phyloP scores from a whole-genome alignment of 78 protist species.

The Mastigamoeba balamuthi region DNA sequence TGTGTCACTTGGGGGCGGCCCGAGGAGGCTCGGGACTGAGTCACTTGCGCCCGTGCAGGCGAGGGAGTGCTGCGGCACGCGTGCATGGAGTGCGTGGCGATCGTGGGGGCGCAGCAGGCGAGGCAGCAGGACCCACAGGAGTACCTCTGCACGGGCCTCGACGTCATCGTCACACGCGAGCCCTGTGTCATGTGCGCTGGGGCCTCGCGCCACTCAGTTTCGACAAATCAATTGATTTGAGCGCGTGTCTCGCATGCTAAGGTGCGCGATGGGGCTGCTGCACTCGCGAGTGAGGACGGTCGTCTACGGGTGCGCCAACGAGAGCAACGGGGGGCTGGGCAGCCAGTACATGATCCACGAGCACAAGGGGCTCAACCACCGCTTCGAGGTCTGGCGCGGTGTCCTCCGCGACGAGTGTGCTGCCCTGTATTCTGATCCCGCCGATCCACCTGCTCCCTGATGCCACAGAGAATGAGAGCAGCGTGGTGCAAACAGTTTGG shows the following conservation, averaged over 20 bases:
- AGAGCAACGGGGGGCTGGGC: neutral
- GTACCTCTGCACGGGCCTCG: slow-evolving; percentile 12
- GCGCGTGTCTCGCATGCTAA: neutral
- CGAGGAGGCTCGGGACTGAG: too few relatives aligned
- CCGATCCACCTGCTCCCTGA: too few relatives aligned
- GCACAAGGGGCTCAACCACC: neutral
- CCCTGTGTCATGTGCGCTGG: slow-evolving; percentile 43
- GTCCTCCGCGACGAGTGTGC: neutral
- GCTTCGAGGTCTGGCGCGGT: neutral
- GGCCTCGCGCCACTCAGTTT: neutral
- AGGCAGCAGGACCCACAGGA: too few relatives aligned
- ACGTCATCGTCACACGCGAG: slow-evolving; percentile 1
- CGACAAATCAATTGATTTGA: neutral
- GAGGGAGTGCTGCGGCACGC: too few relatives aligned
- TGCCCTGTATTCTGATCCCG: too few relatives aligned
- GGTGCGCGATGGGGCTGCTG: slow-evolving; percentile 25
- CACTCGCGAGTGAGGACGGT: slow-evolving; percentile 17
- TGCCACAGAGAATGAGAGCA: too few relatives aligned
- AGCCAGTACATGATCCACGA: neutral
- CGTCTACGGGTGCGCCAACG: neutral
- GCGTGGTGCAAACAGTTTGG: too few relatives aligned
- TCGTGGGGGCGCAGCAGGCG: too few relatives aligned
- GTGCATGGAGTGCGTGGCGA: too few relatives aligned
- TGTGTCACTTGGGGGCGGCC: too few relatives aligned
- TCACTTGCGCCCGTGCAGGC: too few relatives aligned